These are phyloP conservation scores for Luffa acutangula DNA, from an alignment of 306 rosid species.

Conservation along the genomic window DNA sequence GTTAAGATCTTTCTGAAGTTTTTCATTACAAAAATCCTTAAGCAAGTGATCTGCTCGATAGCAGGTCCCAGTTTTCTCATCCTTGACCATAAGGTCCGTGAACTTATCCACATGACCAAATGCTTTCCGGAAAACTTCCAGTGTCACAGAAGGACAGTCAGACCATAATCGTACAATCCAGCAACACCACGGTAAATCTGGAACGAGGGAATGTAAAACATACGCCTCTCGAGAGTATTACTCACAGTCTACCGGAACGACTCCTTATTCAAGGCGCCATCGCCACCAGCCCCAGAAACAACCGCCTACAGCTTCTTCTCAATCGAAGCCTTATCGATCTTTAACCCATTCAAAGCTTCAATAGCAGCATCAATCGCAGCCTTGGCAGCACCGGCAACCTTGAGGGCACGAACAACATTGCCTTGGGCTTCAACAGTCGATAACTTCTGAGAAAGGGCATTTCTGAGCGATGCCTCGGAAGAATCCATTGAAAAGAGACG, in stretches of 20 bases:
- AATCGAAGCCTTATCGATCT: slow-evolving; percentile 47
- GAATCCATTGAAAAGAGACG: slow-evolving; percentile 18
- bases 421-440: slow-evolving; percentile 58
- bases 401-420: slow-evolving; percentile 47
- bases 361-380: slow-evolving; percentile 58
- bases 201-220: slow-evolving; percentile 69
- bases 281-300: slow-evolving; percentile 24
- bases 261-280: slow-evolving; percentile 37
- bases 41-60: slow-evolving; percentile 88
- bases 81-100: slow-evolving; percentile 97
- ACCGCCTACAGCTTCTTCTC: slow-evolving; percentile 41
- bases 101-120: slow-evolving; percentile 93
- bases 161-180: slow-evolving; percentile 75
- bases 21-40: slow-evolving; percentile 77
- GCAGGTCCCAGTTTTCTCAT: slow-evolving; percentile 68
- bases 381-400: slow-evolving; percentile 38
- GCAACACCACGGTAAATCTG: slow-evolving; percentile 85
- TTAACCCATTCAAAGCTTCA: slow-evolving; percentile 41
- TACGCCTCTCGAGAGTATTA: slow-evolving; percentile 75
- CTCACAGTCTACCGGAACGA: slow-evolving; percentile 57
- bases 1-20: slow-evolving; percentile 71
- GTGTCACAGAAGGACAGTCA: slow-evolving; percentile 96
- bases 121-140: slow-evolving; percentile 75
- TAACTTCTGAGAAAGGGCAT: slow-evolving; percentile 42
- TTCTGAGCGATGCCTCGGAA: slow-evolving; percentile 53